Percentiles rank a stretch among this genome's conserved stretches.
Evolutionary conservation across 1,284 basidiomycete genomes (phyloP).

Genomic region (Wolfiporia cocos): DNA sequence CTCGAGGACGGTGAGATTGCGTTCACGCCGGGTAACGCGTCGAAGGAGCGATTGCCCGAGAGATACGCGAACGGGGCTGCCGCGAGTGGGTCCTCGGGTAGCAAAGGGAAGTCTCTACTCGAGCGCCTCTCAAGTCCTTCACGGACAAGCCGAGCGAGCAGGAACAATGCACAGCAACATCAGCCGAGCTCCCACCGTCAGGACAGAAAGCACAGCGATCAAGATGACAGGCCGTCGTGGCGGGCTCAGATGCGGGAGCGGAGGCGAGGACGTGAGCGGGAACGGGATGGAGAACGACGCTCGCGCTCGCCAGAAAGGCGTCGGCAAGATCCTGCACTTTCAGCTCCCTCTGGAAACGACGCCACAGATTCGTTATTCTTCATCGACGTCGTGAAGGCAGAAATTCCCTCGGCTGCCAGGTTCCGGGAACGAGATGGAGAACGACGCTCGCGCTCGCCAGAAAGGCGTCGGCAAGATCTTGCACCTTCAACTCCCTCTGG

Average conservation of each 20-base stretch:
- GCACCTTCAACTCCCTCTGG: not conserved
- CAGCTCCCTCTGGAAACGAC: not conserved
- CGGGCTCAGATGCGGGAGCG: no score
- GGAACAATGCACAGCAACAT: no score
- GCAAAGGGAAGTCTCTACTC: constrained; percentile 1
- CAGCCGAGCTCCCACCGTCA: no score
- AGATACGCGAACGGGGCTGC: not conserved
- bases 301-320: constrained; percentile 14
- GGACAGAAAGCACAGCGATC: no score
- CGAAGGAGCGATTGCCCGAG: constrained; percentile 10
- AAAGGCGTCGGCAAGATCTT: constrained; percentile 8
- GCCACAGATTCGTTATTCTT: constrained; percentile 25
- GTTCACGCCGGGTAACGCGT: constrained; percentile 11
- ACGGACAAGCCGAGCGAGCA: not conserved
- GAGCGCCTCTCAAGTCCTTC: constrained; percentile 4
- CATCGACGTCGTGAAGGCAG: constrained; percentile 7
- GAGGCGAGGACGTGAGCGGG: no score
- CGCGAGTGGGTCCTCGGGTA: not conserved
- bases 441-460: constrained; percentile 14
- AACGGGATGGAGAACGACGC: constrained; percentile 7
- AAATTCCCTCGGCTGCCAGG: constrained; percentile 21
- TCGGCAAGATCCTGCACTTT: constrained; percentile 4
- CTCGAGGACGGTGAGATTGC: constrained; percentile 13
- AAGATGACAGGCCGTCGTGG: no score
- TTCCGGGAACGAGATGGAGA: constrained; percentile 18